These are phyloP conservation scores for Cladosporium velox DNA, from an alignment of 2,329 filamentous ascomycete genomes.

Conservation along the genomic window DNA sequence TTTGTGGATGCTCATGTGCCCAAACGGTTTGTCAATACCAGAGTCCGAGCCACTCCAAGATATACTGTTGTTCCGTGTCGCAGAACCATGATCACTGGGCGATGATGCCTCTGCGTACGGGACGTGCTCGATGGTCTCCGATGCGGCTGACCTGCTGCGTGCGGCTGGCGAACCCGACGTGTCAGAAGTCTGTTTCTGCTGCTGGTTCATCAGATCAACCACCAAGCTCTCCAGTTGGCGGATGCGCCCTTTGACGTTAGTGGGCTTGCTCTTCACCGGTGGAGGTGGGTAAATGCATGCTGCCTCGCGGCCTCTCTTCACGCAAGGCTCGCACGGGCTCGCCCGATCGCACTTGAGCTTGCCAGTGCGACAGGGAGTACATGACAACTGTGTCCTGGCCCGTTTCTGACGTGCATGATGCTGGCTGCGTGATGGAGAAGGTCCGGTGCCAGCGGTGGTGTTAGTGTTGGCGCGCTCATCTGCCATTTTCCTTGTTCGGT, in stretches of 20 bases:
- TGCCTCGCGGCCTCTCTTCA: constrained; percentile 37
- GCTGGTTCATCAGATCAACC: constrained; percentile 40
- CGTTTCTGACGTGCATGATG: constrained; percentile 39
- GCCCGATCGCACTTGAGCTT: constrained; percentile 42
- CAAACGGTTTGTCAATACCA: constrained; percentile 67
- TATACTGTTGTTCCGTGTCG: constrained; percentile 2
- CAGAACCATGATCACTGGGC: constrained; percentile 33
- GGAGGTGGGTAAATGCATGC: constrained; percentile 39
- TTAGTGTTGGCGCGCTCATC: neutral
- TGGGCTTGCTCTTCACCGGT: constrained; percentile 34
- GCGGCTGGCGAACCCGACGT: constrained; percentile 4
- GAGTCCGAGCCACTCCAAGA: constrained; percentile 11
- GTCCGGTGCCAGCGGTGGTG: neutral
- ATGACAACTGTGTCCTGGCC: constrained; percentile 40
- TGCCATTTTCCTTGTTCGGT: constrained; percentile 1
- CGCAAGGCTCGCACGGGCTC: constrained; percentile 42
- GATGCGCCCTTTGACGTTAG: constrained; percentile 40
- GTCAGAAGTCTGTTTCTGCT: constrained; percentile 24
- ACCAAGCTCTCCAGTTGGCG: constrained; percentile 39
- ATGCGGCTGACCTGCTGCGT: neutral
- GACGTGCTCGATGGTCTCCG: neutral
- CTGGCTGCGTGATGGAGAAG: constrained; percentile 4
- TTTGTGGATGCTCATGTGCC: constrained; percentile 77
- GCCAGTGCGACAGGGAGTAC: constrained; percentile 39
- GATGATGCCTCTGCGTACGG: constrained; percentile 32